phyloP scores from a whole-genome alignment of 2,329 filamentous ascomycete genomes.

The Alternaria dauci region DNA sequence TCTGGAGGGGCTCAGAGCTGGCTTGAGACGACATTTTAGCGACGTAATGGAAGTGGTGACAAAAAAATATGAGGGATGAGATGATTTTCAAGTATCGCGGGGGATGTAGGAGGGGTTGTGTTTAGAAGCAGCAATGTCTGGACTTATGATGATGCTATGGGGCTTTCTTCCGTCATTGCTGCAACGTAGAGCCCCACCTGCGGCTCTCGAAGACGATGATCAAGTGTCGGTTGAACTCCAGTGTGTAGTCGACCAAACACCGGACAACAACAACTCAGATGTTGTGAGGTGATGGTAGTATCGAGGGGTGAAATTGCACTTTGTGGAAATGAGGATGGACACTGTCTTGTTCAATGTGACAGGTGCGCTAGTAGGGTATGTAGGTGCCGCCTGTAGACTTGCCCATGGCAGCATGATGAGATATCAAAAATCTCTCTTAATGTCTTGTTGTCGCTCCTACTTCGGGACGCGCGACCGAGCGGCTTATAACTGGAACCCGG shows the following conservation, averaged over 20 bases:
- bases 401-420: background rate
- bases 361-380: background rate
- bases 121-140: background rate
- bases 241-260: background rate
- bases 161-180: conserved; percentile 9
- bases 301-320: background rate
- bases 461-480: background rate
- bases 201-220: conserved; percentile 1
- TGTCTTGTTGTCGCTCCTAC: background rate
- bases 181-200: conserved; percentile 9
- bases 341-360: background rate
- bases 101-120: background rate
- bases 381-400: background rate
- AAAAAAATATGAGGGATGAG: background rate
- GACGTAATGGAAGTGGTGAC: background rate
- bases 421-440: background rate
- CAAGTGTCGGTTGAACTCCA: background rate
- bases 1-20: conserved; percentile 16
- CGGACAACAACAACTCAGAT: background rate
- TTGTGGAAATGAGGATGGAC: background rate
- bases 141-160: conserved; percentile 12
- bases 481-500: background rate
- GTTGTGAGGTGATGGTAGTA: background rate
- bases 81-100: background rate
- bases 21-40: conserved; percentile 22